Evolutionary conservation across 1,284 basidiomycete species (phyloP).

Genomic region (Leccinum ambiguum): DNA sequence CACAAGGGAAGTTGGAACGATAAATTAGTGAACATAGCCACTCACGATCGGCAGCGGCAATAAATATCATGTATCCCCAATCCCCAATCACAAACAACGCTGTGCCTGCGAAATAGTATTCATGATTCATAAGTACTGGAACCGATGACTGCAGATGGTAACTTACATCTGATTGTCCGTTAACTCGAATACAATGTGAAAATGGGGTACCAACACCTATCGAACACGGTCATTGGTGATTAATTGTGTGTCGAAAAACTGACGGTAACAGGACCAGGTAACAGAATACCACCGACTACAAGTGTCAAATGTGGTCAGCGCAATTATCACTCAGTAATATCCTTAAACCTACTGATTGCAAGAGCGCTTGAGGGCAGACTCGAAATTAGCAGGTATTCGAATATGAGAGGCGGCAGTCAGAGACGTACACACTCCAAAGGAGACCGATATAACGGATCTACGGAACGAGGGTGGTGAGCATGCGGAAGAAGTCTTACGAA

Average conservation of each 20-base stretch:
- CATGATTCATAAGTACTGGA: background rate
- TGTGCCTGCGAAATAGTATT: background rate
- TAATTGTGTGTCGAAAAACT: background rate
- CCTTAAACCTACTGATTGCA: background rate
- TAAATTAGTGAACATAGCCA: background rate
- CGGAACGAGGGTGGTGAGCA: background rate
- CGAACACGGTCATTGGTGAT: background rate
- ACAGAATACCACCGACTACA: conserved; percentile 1
- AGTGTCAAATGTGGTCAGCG: background rate
- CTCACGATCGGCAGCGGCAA: conserved; percentile 1
- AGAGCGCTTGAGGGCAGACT: background rate
- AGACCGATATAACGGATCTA: conserved; percentile 1
- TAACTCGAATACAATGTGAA: background rate
- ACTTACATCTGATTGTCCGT: conserved; percentile 1
- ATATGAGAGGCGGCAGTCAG: background rate
- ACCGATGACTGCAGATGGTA: background rate
- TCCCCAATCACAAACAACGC: background rate
- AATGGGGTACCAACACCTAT: background rate
- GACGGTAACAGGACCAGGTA: background rate
- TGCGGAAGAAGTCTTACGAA: background rate
- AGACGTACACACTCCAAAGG: background rate
- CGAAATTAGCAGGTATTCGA: background rate
- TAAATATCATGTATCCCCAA: background rate
- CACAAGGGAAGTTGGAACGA: background rate
- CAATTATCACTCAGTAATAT: background rate